phyloP scores from a whole-genome alignment of 129 eudicot species.

The Daucus carota region DNA sequence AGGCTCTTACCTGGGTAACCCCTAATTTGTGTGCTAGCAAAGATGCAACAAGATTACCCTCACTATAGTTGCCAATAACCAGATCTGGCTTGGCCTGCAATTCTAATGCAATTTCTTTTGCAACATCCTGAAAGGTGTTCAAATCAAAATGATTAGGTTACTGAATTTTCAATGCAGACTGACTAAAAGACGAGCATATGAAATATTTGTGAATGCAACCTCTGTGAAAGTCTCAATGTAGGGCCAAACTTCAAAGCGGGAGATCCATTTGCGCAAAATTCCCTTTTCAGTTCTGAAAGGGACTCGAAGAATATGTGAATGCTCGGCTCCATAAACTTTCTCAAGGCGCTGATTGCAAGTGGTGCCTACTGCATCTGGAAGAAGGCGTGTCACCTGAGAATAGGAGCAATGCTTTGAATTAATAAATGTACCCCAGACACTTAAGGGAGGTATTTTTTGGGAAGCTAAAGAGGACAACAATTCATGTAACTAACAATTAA shows the following conservation, averaged over 20 bases:
- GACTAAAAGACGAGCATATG: neutral
- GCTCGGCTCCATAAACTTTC: slow-evolving; percentile 86
- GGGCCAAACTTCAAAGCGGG: slow-evolving; percentile 99
- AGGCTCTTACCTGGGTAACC: slow-evolving; percentile 63
- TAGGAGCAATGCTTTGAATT: neutral
- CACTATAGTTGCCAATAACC: slow-evolving; percentile 90
- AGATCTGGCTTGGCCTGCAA: slow-evolving; percentile 79
- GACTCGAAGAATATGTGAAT: slow-evolving; percentile 86
- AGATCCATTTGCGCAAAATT: slow-evolving; percentile 90
- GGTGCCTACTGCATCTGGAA: slow-evolving; percentile 97
- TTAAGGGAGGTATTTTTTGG: neutral
- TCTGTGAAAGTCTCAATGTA: slow-evolving; percentile 97
- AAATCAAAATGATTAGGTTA: neutral
- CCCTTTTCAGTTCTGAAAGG: slow-evolving; percentile 96
- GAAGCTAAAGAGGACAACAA: neutral
- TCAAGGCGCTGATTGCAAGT: slow-evolving; percentile 93
- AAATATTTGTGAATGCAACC: slow-evolving; percentile 26
- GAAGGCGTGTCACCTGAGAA: slow-evolving; percentile 71
- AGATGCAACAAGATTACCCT: slow-evolving; percentile 88
- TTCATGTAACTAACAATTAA: slow-evolving; percentile 52
- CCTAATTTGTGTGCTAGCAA: slow-evolving; percentile 87
- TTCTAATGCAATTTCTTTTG: slow-evolving; percentile 67
- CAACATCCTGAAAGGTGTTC: slow-evolving; percentile 49
- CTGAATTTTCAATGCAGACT: neutral
- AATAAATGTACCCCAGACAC: neutral